phyloP scores from a whole-genome alignment of 768 basidiomycete genomes.

The Tulasnella sp. region DNA sequence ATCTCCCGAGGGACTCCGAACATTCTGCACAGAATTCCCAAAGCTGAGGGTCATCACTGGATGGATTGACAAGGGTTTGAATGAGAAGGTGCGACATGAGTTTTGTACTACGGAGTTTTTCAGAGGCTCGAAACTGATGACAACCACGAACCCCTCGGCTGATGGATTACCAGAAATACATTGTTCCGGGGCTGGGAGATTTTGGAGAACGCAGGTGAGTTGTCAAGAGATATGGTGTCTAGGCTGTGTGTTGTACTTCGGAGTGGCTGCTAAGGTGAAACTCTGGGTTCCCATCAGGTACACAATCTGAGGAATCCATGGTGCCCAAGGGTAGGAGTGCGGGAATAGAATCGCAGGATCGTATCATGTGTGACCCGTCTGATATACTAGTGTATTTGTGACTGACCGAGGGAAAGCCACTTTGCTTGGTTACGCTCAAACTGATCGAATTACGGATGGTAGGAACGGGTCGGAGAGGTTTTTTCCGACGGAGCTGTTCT shows the following conservation, averaged over 20 bases:
- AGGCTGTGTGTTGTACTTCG: no score
- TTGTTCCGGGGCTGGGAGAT: slow-evolving; percentile 92
- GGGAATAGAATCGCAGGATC: background rate
- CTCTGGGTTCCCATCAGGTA: no score
- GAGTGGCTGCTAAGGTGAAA: background rate
- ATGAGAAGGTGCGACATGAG: slow-evolving; percentile 45
- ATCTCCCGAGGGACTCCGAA: slow-evolving; percentile 76
- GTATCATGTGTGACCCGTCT: slow-evolving; percentile 2
- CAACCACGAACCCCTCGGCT: background rate
- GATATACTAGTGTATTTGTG: no score
- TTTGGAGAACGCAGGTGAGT: slow-evolving; percentile 78
- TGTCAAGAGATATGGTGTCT: no score
- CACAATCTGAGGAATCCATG: slow-evolving; percentile 14
- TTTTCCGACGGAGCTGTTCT: background rate
- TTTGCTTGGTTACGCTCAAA: no score
- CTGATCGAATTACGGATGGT: background rate
- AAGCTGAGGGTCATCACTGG: slow-evolving; percentile 80
- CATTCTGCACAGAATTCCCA: slow-evolving; percentile 67
- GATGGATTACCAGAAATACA: slow-evolving; percentile 36
- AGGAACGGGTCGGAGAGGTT: background rate
- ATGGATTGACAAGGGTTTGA: slow-evolving; percentile 88
- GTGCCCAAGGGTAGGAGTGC: background rate
- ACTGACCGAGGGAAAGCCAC: no score
- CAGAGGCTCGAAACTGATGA: no score
- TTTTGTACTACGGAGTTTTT: background rate